Conservation (phyloP, 352 stramenopile genomes). For the Pythium coloratum region DNA sequence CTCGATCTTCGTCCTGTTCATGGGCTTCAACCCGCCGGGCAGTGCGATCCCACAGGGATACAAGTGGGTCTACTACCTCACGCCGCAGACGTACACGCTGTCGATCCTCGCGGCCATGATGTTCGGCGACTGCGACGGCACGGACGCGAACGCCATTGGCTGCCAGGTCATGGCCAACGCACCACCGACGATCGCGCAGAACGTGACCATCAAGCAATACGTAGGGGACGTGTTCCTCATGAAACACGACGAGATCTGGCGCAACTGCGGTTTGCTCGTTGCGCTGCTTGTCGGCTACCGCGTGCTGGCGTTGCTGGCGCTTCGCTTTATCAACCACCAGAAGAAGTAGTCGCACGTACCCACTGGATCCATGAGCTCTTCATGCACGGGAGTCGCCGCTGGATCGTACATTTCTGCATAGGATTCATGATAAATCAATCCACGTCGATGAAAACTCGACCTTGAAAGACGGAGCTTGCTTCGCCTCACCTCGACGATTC, state of each 20-base stretch:
- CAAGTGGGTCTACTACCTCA: slow-evolving; percentile 29
- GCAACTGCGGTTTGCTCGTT: slow-evolving; percentile 14
- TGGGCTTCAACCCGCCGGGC: slow-evolving; percentile 29
- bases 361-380: no score
- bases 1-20: slow-evolving; percentile 27
- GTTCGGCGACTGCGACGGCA: slow-evolving; percentile 15
- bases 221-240: slow-evolving; percentile 26
- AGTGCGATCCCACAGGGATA: slow-evolving; percentile 13
- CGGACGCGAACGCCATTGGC: slow-evolving; percentile 11
- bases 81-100: slow-evolving; percentile 20
- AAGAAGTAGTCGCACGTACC: slow-evolving; percentile 2
- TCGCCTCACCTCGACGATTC: no score
- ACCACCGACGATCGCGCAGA: slow-evolving; percentile 5
- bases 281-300: slow-evolving; percentile 20
- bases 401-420: no score
- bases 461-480: no score
- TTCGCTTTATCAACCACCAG: slow-evolving; percentile 33
- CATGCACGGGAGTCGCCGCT: no score
- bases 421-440: no score
- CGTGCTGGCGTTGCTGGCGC: slow-evolving; percentile 22
- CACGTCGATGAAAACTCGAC: no score
- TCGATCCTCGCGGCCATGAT: slow-evolving; percentile 16
- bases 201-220: slow-evolving; percentile 18
- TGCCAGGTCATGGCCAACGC: slow-evolving; percentile 22
- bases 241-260: slow-evolving; percentile 23